A percentile compares a stretch with the other conserved stretches of the same genome.
Conservation (phyloP, 257 asterid genomes). For the Petunia axillaris region DNA sequence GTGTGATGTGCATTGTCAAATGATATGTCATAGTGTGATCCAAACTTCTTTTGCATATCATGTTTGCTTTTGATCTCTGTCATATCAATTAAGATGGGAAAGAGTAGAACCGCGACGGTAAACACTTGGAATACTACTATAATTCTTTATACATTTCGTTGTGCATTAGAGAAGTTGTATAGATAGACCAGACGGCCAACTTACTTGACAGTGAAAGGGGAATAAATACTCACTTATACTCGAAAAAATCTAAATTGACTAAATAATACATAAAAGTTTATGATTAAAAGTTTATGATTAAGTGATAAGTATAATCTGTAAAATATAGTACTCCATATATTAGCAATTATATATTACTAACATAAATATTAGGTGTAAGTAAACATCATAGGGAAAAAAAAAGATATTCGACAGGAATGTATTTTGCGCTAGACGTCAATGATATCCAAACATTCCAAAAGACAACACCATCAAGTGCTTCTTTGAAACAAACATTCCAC, state of each 20-base stretch:
- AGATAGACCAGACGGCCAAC: constrained; percentile 33
- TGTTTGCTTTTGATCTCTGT: not conserved
- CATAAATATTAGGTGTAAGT: no score
- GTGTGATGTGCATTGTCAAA: not conserved
- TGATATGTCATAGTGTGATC: not conserved
- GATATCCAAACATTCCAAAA: constrained; percentile 34
- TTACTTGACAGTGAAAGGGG: constrained; percentile 41
- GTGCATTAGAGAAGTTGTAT: not conserved
- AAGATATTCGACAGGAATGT: not conserved
- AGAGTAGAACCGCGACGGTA: not conserved
- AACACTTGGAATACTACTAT: not conserved
- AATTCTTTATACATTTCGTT: not conserved
- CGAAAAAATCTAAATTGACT: not conserved
- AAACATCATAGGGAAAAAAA: not conserved
- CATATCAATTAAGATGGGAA: not conserved
- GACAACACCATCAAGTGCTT: constrained; percentile 41
- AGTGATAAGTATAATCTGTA: not conserved
- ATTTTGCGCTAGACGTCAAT: constrained; percentile 57
- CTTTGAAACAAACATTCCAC: constrained; percentile 57
- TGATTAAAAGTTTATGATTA: not conserved
- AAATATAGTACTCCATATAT: no score
- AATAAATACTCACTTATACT: not conserved
- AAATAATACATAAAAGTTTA: no score
- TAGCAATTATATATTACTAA: no score
- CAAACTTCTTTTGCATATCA: not conserved